Evolutionary conservation across 345 rosid species (phyloP), one percentile per base, ranked within the genome.

Genomic region (Diplotaxis tenuifolia): DNA sequence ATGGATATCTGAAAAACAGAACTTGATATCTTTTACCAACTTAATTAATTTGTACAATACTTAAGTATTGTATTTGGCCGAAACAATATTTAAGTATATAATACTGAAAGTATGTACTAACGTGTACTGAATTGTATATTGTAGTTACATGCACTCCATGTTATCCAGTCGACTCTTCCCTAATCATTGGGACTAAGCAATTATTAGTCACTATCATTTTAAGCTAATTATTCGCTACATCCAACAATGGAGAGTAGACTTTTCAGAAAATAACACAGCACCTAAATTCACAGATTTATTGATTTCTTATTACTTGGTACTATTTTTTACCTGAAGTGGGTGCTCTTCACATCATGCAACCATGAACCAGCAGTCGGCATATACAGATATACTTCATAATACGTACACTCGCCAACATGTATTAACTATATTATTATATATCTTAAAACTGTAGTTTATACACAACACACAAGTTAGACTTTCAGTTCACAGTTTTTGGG

Each of bases 291-390:
- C 19, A 73, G 9, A 11, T 19, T 72, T 53, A 52, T 74, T 69
- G 66, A 63, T 76, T n/a, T 25, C 32, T 70, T 65, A 61, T 47
- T 76, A 70, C 63, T 70, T 34, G 6, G 58, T 52, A 68, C 56
- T 76, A 71, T 77, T 65, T 76, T 71, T 77, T 53, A 71, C 80
- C 68, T 77, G 73, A 28, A 66, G 57, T 71, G 76, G 68, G 47
- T 77, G 80, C 63, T 71, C 76, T 77, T 77, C 76, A 77, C 80
- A 77, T 77, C 73, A 77, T 77, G 72, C 80, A 65, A 47, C 66
- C 64, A 71, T 77, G 27, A 57, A 75, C 57, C 6, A 58, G 36
- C 6, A 58, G 36, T 61, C 47, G 20, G 47, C 22, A 58, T 42
- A 77, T 77, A 57, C 45, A 36, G 16, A 58, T 42, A 77, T 77